Conservation (phyloP, 2,329 filamentous ascomycete species). For the Cladosporium halotolerans region DNA sequence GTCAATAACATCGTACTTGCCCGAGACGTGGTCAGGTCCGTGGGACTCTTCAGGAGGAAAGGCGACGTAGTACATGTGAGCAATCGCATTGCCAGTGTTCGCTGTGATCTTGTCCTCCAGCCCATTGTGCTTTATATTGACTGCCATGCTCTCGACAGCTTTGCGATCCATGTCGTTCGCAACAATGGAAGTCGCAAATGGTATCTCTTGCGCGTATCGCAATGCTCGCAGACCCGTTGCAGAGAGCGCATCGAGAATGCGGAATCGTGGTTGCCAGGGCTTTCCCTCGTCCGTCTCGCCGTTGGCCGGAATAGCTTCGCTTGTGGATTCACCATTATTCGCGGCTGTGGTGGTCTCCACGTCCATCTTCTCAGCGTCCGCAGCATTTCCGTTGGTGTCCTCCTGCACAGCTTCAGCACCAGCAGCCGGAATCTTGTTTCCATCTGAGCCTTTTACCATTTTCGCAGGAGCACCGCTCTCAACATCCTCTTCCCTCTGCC, state of each 20-base stretch:
- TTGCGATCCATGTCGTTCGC: slow-evolving; percentile 75
- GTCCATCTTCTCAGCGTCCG: slow-evolving; percentile 2
- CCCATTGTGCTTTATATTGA: slow-evolving; percentile 79
- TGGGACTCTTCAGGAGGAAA: slow-evolving; percentile 28
- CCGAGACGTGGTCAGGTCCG: slow-evolving; percentile 31
- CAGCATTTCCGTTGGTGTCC: neutral
- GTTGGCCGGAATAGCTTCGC: slow-evolving; percentile 15
- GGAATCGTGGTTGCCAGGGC: slow-evolving; percentile 49
- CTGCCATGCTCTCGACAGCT: slow-evolving; percentile 57
- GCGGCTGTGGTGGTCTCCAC: neutral
- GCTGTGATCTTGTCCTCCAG: slow-evolving; percentile 65
- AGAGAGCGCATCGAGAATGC: slow-evolving; percentile 90
- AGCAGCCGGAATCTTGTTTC: slow-evolving; percentile 5
- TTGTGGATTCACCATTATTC: neutral
- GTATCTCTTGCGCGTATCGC: slow-evolving; percentile 85
- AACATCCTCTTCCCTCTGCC: slow-evolving; percentile 3
- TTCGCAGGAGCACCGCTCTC: slow-evolving; percentile 3
- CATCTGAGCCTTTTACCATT: slow-evolving; percentile 9
- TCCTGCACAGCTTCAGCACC: slow-evolving; percentile 8
- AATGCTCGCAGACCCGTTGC: slow-evolving; percentile 87
- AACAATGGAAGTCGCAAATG: slow-evolving; percentile 42
- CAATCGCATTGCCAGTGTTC: slow-evolving; percentile 74
- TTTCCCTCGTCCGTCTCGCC: slow-evolving; percentile 5
- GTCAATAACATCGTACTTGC: slow-evolving; percentile 86
- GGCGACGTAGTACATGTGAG: slow-evolving; percentile 72